These are phyloP conservation scores for Rhizopogon rudus DNA, from an alignment of 768 basidiomycete genomes.

Conservation along the genomic window DNA sequence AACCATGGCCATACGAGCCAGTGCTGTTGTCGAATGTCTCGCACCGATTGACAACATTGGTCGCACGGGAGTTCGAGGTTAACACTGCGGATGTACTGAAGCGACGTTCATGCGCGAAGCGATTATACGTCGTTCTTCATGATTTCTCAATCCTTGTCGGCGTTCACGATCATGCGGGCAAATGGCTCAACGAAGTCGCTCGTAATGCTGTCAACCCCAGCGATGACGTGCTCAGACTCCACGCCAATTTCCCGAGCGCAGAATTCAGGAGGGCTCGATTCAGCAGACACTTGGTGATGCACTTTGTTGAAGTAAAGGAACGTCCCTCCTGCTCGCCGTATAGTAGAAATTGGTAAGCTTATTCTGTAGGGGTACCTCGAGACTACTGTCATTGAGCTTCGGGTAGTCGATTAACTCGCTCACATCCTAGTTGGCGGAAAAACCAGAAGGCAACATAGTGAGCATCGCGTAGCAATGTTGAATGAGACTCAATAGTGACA, in stretches of 20 bases:
- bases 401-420: too few relatives aligned
- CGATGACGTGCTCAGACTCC: slow-evolving; percentile 5
- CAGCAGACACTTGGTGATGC: neutral
- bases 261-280: slow-evolving; percentile 6
- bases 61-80: slow-evolving; percentile 12
- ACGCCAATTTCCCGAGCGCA: slow-evolving; percentile 8
- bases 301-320: slow-evolving; percentile 8
- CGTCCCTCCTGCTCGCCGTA: neutral
- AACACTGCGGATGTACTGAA: slow-evolving; percentile 21
- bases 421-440: too few relatives aligned
- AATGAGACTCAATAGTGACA: neutral
- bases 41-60: slow-evolving; percentile 26
- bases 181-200: slow-evolving; percentile 18
- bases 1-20: slow-evolving; percentile 26
- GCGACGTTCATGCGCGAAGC: too few relatives aligned
- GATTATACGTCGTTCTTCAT: slow-evolving; percentile 23
- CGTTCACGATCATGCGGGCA: slow-evolving; percentile 10
- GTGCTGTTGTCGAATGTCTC: slow-evolving; percentile 30
- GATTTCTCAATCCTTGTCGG: slow-evolving; percentile 18
- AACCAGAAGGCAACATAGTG: neutral
- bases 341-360: neutral
- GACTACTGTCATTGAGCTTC: slow-evolving; percentile 11
- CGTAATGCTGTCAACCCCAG: slow-evolving; percentile 14
- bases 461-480: neutral
- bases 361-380: neutral